phyloP scores from a whole-genome alignment of 768 basidiomycete species.

The Agaricus sinodeliciosus region DNA sequence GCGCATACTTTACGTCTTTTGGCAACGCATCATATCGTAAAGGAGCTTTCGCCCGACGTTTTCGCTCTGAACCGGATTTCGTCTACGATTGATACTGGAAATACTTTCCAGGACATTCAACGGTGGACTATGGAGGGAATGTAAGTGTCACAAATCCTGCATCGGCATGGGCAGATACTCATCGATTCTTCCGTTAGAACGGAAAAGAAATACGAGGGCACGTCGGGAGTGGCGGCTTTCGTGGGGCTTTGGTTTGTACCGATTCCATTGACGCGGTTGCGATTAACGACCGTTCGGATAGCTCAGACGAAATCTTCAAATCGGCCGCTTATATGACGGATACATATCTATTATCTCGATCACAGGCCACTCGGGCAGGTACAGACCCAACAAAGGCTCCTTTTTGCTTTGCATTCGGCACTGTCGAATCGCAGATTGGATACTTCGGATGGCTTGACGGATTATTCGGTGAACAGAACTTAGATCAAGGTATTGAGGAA shows the following conservation, averaged over 20 bases:
- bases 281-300: slow-evolving; percentile 18
- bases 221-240: slow-evolving; percentile 63
- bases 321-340: slow-evolving; percentile 72
- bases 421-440: slow-evolving; percentile 26
- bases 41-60: slow-evolving; percentile 62
- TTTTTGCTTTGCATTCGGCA: slow-evolving; percentile 66
- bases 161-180: background rate
- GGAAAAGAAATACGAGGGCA: slow-evolving; percentile 58
- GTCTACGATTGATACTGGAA: slow-evolving; percentile 63
- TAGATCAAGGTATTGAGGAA: background rate
- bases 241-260: slow-evolving; percentile 56
- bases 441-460: slow-evolving; percentile 77
- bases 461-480: slow-evolving; percentile 21
- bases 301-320: slow-evolving; percentile 74
- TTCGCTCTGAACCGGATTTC: slow-evolving; percentile 70
- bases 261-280: background rate
- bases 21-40: slow-evolving; percentile 71
- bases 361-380: slow-evolving; percentile 25
- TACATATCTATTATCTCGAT: slow-evolving; percentile 40
- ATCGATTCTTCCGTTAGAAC: slow-evolving; percentile 29
- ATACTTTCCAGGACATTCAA: slow-evolving; percentile 41
- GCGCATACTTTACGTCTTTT: slow-evolving; percentile 71
- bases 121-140: slow-evolving; percentile 27
- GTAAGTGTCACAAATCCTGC: slow-evolving; percentile 24
- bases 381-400: slow-evolving; percentile 50